Base-by-base conservation (phyloP, 495 filamentous ascomycete genomes). In the Penicillium silybi region DNA sequence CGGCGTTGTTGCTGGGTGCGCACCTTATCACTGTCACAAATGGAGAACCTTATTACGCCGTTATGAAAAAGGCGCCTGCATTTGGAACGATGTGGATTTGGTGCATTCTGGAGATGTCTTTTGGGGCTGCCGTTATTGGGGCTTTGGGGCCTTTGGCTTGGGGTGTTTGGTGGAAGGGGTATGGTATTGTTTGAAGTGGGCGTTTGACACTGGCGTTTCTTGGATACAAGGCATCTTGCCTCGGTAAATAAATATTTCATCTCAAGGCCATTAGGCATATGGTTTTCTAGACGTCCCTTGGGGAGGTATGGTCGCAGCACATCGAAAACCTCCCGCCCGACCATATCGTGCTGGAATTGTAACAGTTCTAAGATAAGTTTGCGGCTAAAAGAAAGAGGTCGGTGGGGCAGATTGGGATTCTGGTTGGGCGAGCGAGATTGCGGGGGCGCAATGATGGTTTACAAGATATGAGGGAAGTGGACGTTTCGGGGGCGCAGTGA, bases 21-120 rank as follows among this genome's bases (percentile, higher is more conserved):
- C 90, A 89, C 67, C 74, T 96, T 34, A 85, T 97, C 34, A 72
- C 85, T 49, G 83, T 90, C 17, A 89, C 87, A 4, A 98, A 96
- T 62, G 76, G 70, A 25, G 78, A 83, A 46, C 82, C 84, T 0
- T 96, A 96, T 59, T 85, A 90, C 62, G 88, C 84, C 10, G 84
- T 96, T 3, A 92, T 98, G 93, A 95, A 95, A 73, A 84, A 81
- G 48, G 88, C 90, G 0, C 93, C 93, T 18, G 83, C 90, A 18
- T 65, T 95, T n/a, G 95, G 90, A 1, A 90, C 88, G 15, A 65
- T 97, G 17, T 96, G 92, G 92, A 82, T 98, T 13, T 98, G 92
- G 93, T 85, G 85, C 16, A 84, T 96, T 29, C 73, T 96, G 42
- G 93, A 98, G 70, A 80, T 97, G 71, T 72, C 86, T n/a, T 73